Percentiles rank a stretch among this genome's conserved stretches.
Evolutionary conservation across 164 flowering plant species (phyloP).

Genomic region (Kalanchoe fedtschenkoi): DNA sequence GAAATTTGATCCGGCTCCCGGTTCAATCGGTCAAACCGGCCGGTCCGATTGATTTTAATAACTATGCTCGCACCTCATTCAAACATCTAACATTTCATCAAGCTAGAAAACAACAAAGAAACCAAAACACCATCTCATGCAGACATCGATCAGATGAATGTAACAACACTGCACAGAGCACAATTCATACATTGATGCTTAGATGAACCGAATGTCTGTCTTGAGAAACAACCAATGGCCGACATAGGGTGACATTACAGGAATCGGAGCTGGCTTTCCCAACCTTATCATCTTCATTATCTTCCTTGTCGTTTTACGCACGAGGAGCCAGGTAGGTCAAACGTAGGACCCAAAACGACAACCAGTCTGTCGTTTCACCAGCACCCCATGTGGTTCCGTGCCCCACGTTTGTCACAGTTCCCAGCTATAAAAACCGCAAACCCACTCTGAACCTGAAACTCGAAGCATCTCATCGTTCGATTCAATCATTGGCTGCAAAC

Average conservation of each 20-base stretch:
- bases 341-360: background rate
- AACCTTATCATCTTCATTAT: slow-evolving; percentile 2
- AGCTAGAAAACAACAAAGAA: too few relatives aligned
- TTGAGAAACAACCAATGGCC: background rate
- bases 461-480: background rate
- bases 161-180: background rate
- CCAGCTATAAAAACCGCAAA: background rate
- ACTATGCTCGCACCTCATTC: too few relatives aligned
- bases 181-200: background rate
- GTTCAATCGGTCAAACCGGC: too few relatives aligned
- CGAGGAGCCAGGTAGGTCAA: too few relatives aligned
- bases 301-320: background rate
- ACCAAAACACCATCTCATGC: too few relatives aligned
- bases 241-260: background rate
- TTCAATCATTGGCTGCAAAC: background rate
- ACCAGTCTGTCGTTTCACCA: background rate
- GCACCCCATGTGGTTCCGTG: background rate
- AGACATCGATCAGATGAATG: background rate
- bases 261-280: background rate
- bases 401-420: background rate
- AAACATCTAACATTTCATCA: too few relatives aligned
- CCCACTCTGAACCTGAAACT: background rate
- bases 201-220: background rate
- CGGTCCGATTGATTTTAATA: too few relatives aligned
- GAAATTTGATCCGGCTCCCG: too few relatives aligned